These are phyloP conservation scores for Globisporangium heterothallicum DNA, from an alignment of 352 stramenopile species.

Conservation along the genomic window DNA sequence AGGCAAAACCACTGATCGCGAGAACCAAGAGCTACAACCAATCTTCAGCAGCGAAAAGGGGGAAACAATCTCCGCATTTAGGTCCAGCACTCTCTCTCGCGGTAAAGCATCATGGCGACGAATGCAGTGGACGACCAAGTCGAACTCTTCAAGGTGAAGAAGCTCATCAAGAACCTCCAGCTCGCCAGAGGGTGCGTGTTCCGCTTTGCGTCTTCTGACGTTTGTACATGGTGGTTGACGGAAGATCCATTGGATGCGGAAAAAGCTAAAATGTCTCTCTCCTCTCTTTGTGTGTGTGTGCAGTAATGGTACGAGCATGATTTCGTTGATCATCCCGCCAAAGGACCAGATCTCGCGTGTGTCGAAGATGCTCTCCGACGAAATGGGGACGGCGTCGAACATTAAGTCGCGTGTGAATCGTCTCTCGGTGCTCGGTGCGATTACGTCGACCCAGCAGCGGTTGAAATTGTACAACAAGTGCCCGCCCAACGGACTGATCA, in stretches of 20 bases:
- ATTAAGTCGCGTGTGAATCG: conserved; percentile 99
- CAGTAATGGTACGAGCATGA: conserved; percentile 99
- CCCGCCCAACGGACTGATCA: conserved; percentile 96
- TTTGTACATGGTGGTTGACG: conserved; percentile 10
- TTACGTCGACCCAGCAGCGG: conserved; percentile 98
- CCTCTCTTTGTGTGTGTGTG: conserved; percentile 7
- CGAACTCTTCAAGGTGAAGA: conserved; percentile 99
- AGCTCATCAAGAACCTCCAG: conserved; percentile 99
- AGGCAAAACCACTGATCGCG: conserved; percentile 16
- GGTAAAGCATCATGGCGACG: conserved; percentile 22
- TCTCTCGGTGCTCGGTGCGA: conserved; percentile 96
- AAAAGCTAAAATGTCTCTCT: neutral
- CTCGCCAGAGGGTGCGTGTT: conserved; percentile 66
- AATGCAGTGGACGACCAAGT: conserved; percentile 90
- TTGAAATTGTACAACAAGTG: conserved; percentile 98
- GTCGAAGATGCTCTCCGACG: conserved; percentile 98
- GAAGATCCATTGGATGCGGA: neutral
- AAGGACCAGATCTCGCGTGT: conserved; percentile 98
- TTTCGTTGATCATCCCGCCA: conserved; percentile 98
- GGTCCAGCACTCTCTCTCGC: neutral
- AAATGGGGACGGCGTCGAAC: conserved; percentile 99
- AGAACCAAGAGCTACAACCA: conserved; percentile 9
- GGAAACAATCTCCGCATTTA: too few relatives aligned
- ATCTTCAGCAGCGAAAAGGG: conserved; percentile 5
- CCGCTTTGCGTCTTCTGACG: neutral